phyloP scores from a whole-genome alignment of 164 flowering plant genomes.

The Vitis riparia region DNA sequence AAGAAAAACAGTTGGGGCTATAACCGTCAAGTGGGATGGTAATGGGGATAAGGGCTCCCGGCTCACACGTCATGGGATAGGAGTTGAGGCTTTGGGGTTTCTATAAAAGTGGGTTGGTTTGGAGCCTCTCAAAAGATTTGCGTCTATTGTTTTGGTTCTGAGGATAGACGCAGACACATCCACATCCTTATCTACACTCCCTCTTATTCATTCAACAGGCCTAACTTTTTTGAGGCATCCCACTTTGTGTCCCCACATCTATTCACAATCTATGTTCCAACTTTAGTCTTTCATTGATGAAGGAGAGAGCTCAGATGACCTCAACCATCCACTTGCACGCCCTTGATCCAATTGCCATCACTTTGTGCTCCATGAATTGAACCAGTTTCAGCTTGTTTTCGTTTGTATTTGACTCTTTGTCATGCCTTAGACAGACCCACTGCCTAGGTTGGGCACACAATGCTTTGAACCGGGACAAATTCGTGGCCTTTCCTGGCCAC shows the following conservation, averaged over 20 bases:
- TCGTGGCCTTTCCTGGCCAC: too few species aligned
- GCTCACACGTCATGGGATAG: constrained; percentile 9
- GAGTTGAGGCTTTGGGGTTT: not conserved
- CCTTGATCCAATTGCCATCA: too few species aligned
- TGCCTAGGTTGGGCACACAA: not conserved
- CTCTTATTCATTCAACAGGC: constrained; percentile 22
- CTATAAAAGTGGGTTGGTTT: constrained; percentile 16
- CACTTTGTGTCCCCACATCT: not conserved
- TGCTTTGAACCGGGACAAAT: not conserved
- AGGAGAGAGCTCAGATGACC: not conserved
- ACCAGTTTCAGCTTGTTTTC: too few species aligned
- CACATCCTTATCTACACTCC: constrained; percentile 31
- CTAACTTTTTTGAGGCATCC: constrained; percentile 5
- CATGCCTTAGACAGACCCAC: not conserved
- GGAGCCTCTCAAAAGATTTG: not conserved
- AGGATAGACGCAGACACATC: constrained; percentile 1
- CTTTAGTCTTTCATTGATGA: not conserved
- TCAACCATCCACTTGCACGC: too few species aligned
- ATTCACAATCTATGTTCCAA: not conserved
- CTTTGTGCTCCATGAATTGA: too few species aligned
- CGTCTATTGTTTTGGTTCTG: constrained; percentile 7
- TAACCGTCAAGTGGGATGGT: not conserved
- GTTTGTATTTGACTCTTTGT: too few species aligned
- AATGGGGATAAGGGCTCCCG: constrained; percentile 15
- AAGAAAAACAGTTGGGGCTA: not conserved